phyloP scores from a whole-genome alignment of 768 basidiomycete species.

The Mycena latifolia region DNA sequence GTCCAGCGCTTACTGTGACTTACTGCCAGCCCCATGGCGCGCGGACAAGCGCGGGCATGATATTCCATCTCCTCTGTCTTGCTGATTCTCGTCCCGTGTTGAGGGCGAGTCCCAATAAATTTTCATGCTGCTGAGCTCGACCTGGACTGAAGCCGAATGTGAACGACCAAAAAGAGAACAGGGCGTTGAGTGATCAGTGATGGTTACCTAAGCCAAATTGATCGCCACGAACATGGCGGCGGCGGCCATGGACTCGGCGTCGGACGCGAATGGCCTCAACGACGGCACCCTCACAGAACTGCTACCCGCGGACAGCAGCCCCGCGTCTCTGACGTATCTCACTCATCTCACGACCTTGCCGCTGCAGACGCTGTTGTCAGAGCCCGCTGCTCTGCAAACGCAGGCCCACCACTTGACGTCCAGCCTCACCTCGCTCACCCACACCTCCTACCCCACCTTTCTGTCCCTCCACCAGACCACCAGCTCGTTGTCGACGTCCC shows the following conservation, averaged over 20 bases:
- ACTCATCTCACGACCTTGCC: conserved; percentile 73
- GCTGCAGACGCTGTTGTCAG: conserved; percentile 74
- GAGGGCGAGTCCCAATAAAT: no score
- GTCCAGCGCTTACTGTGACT: no score
- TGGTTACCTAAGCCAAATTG: neutral
- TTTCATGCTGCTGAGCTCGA: no score
- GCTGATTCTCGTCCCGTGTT: no score
- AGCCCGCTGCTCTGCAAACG: conserved; percentile 83
- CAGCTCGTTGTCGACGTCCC: conserved; percentile 76
- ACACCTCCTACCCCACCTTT: conserved; percentile 93
- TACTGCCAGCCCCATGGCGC: no score
- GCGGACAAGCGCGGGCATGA: no score
- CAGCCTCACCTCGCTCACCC: conserved; percentile 90
- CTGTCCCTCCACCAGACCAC: conserved; percentile 89
- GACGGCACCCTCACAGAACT: conserved; percentile 25
- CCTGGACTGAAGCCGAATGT: no score
- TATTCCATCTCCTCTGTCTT: no score
- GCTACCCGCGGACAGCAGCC: conserved; percentile 12
- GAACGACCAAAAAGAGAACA: neutral
- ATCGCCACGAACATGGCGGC: neutral
- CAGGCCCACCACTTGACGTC: conserved; percentile 90
- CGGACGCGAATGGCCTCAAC: conserved; percentile 10
- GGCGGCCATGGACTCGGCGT: neutral
- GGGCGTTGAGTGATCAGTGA: conserved; percentile 1
- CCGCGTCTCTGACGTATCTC: conserved; percentile 66